Base-by-base conservation (phyloP, 164 flowering plant species). In the Akebia trifoliata region DNA sequence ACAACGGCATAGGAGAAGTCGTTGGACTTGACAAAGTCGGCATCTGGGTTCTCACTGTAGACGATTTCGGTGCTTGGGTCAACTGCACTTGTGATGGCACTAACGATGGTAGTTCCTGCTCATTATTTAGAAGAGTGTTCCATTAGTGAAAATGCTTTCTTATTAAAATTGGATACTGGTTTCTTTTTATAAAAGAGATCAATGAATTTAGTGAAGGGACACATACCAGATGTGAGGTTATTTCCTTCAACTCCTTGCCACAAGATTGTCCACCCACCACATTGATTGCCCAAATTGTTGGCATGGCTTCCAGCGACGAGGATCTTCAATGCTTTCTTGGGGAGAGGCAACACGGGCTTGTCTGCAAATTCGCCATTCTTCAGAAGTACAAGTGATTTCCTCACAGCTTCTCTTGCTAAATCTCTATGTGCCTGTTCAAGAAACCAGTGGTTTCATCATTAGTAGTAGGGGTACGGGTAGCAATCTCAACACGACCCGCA, bases 61-160 rank as follows among this genome's bases (percentile, higher is more conserved):
- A 75, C 62, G 2, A 78, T 62, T 62, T 75, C 21, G 7, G 79
- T 75, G 46, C 17, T 38, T 14, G 79, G 72, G 30, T 69, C 79
- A 24, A 75, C 72, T 0, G 79, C 36, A 24, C 50, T 48, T 32
- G 61, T 66, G 38, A 78, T 59, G 47, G 76, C 79, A 18, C 17
- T 42, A 1, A 75, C 62, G 52, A 78, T 78, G 21, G 82, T 75
- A 4, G 82, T 78, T 48, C 82, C 81, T 75, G 70, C 26, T 50
- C 58, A 53, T 45, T 37, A 35, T n/a, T n/a, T n/a, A n/a, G n/a
- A n/a, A n/a, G n/a, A n/a, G n/a, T n/a, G n/a, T n/a, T n/a, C n/a
- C n/a, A n/a, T n/a, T n/a, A n/a, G n/a, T n/a, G n/a, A n/a, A n/a
- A n/a, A n/a, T n/a, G n/a, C n/a, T n/a, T n/a, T n/a, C n/a, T n/a